Percentiles rank a stretch among this genome's conserved stretches.
phyloP scores from a whole-genome alignment of 768 basidiomycete species.

The Trametes coccinea region DNA sequence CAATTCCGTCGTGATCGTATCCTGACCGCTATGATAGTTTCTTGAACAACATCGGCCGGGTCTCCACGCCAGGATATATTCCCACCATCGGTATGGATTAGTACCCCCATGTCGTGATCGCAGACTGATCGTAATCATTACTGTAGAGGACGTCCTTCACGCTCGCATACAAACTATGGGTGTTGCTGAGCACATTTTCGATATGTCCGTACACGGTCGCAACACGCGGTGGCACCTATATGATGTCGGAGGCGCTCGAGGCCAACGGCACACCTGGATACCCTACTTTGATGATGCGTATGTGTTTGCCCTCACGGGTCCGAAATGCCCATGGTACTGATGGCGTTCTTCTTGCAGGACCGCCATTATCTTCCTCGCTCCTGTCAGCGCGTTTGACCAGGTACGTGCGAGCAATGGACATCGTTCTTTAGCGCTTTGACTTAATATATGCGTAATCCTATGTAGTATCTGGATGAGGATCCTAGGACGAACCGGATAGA shows the following conservation, averaged over 20 bases:
- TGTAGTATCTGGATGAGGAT: constrained; percentile 84
- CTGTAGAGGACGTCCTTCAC: constrained; percentile 78
- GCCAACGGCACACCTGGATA: constrained; percentile 79
- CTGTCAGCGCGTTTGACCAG: constrained; percentile 87
- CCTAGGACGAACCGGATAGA: constrained; percentile 83
- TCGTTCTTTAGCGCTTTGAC: neutral
- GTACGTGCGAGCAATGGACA: constrained; percentile 36
- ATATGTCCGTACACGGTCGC: constrained; percentile 78
- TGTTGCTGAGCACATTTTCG: constrained; percentile 80
- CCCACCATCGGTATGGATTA: constrained; percentile 64
- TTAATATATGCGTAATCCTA: neutral
- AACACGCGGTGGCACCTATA: constrained; percentile 77
- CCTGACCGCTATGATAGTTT: constrained; percentile 50
- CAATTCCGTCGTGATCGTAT: neutral
- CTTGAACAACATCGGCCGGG: constrained; percentile 69
- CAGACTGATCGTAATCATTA: neutral
- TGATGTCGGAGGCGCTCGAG: constrained; percentile 80
- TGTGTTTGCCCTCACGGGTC: constrained; percentile 38
- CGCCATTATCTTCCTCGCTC: constrained; percentile 84
- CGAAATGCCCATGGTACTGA: constrained; percentile 32
- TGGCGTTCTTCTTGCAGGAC: constrained; percentile 33
- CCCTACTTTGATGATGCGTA: constrained; percentile 81
- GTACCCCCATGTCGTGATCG: neutral
- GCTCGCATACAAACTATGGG: constrained; percentile 93
- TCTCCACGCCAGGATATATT: constrained; percentile 67